Evolutionary conservation across 805 yeast species (phyloP), one percentile per base, ranked within the genome.

Genomic region (Candida xiaguanensis): DNA sequence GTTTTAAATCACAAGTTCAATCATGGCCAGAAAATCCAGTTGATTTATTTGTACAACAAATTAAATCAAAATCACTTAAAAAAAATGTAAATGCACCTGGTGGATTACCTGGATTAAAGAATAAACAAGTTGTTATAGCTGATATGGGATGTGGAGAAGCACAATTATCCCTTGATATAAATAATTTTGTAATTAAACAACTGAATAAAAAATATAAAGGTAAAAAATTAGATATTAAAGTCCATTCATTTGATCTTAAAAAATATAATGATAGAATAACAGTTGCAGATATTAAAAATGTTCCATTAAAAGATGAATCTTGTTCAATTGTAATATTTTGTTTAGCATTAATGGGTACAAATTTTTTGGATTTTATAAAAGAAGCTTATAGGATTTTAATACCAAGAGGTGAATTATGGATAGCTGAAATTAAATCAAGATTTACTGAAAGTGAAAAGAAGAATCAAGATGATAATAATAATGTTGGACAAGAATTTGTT

Each of bases 91-190:
- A 84, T 59, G 95, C 97, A 0, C 98, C 98, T 3, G 98, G 98
- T 47, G 98, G 97, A 2, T 72, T 90, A 40, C 96, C 96, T 1
- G 95, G 93, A 14, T 56, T 79, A 27, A 63, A 62, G 35, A 78
- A 78, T 40, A 73, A 74, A 43, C 22, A 39, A 19, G 80, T 91
- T 26, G 88, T 85, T 3, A 75, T 93, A 43, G 97, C 98, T 0
- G 99, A 93, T 65, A 91, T 93, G 98, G 99, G 99, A 8, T 93
- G 99, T 61, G 99, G 99, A 40, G 99, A 93, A 61, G 99, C 98
- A 0, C 85, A 85, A 51, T 72, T 93, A 34, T 80, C 96, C 1
- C 61, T 70, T 28, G 85, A 88, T 50, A 73, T 86, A 36, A 68
- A 68, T 36, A 69, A 73, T 8, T 26, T 34, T 19, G 75, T 75